Conservation (phyloP, 768 basidiomycete species). For the Trametes cinnabarina region DNA sequence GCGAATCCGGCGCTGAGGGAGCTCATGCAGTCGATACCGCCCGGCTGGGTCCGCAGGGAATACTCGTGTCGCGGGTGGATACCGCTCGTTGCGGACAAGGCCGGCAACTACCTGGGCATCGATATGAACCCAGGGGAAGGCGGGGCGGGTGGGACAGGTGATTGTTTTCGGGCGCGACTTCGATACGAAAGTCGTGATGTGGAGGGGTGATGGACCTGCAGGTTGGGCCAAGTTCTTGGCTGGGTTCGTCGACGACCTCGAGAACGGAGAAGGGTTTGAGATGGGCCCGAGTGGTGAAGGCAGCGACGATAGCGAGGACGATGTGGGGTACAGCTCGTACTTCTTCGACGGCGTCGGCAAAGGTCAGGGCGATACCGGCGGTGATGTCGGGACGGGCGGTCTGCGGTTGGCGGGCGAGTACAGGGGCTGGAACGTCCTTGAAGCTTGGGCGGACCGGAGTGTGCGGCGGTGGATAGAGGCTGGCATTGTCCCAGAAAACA, state of each 20-base stretch:
- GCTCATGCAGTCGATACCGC: constrained; percentile 86
- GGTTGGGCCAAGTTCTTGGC: constrained; percentile 97
- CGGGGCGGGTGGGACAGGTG: constrained; percentile 84
- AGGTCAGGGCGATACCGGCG: constrained; percentile 76
- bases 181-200: constrained; percentile 95
- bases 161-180: constrained; percentile 99
- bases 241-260: constrained; percentile 87
- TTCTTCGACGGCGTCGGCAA: constrained; percentile 79
- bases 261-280: constrained; percentile 86
- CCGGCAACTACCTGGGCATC: constrained; percentile 94
- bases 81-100: constrained; percentile 89
- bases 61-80: constrained; percentile 98
- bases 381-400: constrained; percentile 65
- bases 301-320: constrained; percentile 78
- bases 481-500: constrained; percentile 57
- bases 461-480: constrained; percentile 82
- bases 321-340: constrained; percentile 82
- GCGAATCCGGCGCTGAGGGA: constrained; percentile 69
- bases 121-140: constrained; percentile 84
- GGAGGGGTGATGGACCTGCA: constrained; percentile 82
- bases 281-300: constrained; percentile 56
- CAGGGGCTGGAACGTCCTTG: constrained; percentile 87
- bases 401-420: constrained; percentile 82
- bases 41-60: constrained; percentile 81
- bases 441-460: constrained; percentile 91